Conservation (phyloP, 331 rosid species). For the Pyrus hybrid region DNA sequence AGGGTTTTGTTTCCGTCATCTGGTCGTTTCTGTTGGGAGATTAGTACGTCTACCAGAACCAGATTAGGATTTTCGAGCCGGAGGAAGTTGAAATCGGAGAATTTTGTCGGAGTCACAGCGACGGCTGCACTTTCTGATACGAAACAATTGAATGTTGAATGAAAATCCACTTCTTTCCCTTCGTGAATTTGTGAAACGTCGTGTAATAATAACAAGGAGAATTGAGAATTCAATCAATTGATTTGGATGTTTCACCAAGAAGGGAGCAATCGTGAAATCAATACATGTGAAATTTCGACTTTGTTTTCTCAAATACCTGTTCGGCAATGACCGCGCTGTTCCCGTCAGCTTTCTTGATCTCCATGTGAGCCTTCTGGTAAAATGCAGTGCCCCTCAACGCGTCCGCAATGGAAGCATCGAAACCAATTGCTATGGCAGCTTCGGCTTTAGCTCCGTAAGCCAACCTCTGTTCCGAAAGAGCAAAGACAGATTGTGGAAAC, state of each 20-base stretch:
- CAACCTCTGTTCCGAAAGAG: conserved; percentile 52
- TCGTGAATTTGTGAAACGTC: neutral
- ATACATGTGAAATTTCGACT: conserved; percentile 45
- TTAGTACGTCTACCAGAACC: no score
- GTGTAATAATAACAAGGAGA: neutral
- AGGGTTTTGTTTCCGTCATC: no score
- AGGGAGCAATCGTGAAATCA: conserved; percentile 21
- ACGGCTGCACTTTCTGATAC: no score
- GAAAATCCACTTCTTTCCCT: neutral
- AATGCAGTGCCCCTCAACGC: conserved; percentile 64
- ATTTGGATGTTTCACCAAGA: neutral
- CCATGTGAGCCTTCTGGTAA: conserved; percentile 65
- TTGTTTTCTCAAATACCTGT: conserved; percentile 82
- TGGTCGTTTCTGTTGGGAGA: no score
- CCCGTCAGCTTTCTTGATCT: conserved; percentile 82
- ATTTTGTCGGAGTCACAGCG: no score
- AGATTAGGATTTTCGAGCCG: no score
- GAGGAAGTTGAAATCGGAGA: no score
- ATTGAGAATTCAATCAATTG: neutral
- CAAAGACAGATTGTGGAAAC: neutral
- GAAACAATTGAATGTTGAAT: neutral
- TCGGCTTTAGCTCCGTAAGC: conserved; percentile 88
- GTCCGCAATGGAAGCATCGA: conserved; percentile 69
- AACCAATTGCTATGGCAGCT: conserved; percentile 82
- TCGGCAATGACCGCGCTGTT: conserved; percentile 64